phyloP scores from a whole-genome alignment of 208 protist species.

The Wallacemonas rigidus region DNA sequence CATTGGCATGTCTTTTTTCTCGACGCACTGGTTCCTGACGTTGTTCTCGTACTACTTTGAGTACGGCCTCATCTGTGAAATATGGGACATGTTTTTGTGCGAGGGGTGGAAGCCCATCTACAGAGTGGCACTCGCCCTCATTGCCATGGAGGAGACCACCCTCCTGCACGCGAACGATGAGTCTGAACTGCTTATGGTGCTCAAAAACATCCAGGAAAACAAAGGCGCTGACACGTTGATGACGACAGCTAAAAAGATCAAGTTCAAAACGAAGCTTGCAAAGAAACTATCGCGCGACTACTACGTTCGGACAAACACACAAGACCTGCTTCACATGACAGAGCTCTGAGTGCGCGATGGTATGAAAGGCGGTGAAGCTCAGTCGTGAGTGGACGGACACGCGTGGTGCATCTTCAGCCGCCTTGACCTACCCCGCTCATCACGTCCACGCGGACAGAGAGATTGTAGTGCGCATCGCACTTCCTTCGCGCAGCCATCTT shows the following conservation, averaged over 20 bases:
- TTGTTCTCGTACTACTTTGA: conserved; percentile 87
- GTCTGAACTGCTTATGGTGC: conserved; percentile 53
- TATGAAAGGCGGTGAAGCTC: no score
- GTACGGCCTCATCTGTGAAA: conserved; percentile 74
- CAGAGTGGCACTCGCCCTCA: conserved; percentile 78
- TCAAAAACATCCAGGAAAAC: conserved; percentile 65
- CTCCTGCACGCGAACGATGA: conserved; percentile 49
- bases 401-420: no score
- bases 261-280: conserved; percentile 66
- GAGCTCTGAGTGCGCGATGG: conserved; percentile 1
- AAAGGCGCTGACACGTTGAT: conserved; percentile 62
- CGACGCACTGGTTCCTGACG: conserved; percentile 89
- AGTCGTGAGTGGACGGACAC: no score
- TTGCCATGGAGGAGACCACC: conserved; percentile 55
- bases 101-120: conserved; percentile 93
- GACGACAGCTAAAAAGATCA: conserved; percentile 52
- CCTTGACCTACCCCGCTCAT: no score
- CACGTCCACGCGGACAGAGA: no score
- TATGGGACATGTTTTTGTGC: conserved; percentile 93
- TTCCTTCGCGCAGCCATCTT: no score
- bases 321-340: conserved; percentile 11
- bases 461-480: no score
- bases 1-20: conserved; percentile 64
- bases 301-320: conserved; percentile 1
- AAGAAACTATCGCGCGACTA: conserved; percentile 29